phyloP scores from a whole-genome alignment of 805 yeast genomes.

The Spathaspora passalidarum region DNA sequence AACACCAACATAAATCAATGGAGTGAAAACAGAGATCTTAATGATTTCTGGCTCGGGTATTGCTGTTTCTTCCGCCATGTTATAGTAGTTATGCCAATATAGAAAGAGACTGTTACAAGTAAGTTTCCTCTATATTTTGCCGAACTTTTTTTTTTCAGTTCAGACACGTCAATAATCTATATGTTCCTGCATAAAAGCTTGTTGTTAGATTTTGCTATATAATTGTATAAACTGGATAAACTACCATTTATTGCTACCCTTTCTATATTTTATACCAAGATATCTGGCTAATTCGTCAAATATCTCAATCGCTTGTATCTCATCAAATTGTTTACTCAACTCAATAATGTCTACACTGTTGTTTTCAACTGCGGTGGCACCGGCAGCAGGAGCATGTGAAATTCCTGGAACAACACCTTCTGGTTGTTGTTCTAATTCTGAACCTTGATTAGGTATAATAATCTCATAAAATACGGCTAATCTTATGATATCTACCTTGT shows the following conservation, averaged over 20 bases:
- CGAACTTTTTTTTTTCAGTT: conserved; percentile 1
- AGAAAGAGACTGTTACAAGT: not conserved
- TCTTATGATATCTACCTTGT: conserved; percentile 44
- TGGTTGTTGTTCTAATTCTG: not conserved
- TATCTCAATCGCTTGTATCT: conserved; percentile 50
- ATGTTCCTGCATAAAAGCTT: not conserved
- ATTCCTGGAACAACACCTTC: not conserved
- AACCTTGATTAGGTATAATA: conserved; percentile 56
- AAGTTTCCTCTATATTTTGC: not conserved
- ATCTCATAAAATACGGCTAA: conserved; percentile 75
- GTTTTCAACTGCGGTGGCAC: not conserved
- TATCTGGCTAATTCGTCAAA: conserved; percentile 67
- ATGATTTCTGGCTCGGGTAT: conserved; percentile 14
- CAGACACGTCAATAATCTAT: conserved; percentile 4
- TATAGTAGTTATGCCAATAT: not conserved
- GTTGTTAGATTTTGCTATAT: not conserved
- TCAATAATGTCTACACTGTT: not conserved
- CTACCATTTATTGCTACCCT: conserved; percentile 51
- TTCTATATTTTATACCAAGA: conserved; percentile 59
- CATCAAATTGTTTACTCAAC: conserved; percentile 9
- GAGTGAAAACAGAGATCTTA: conserved; percentile 51
- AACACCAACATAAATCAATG: conserved; percentile 71
- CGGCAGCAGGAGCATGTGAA: not conserved
- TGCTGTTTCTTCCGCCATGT: conserved; percentile 9
- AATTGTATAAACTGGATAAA: not conserved